Percentiles rank a stretch among this genome's conserved stretches.
Evolutionary conservation across 1,284 basidiomycete genomes (phyloP).

Genomic region (Tilletia caries): DNA sequence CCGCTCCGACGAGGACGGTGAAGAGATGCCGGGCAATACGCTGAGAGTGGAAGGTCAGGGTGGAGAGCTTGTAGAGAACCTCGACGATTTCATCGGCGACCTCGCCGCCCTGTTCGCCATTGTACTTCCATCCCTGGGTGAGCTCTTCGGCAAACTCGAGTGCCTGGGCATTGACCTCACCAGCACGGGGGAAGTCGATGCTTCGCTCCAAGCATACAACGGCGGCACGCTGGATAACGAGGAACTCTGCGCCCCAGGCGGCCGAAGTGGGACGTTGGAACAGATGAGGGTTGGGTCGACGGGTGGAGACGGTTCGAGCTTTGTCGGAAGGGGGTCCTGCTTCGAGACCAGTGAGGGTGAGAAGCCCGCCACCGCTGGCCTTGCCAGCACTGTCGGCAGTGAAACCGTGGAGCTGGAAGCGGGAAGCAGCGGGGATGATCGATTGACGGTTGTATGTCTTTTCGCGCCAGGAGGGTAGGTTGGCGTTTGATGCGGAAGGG

Average conservation of each 20-base stretch:
- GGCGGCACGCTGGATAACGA: slow-evolving; percentile 31
- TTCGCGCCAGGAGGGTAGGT: slow-evolving; percentile 33
- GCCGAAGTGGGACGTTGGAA: slow-evolving; percentile 29
- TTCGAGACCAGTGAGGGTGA: slow-evolving; percentile 10
- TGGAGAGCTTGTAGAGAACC: slow-evolving; percentile 42
- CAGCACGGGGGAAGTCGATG: slow-evolving; percentile 78
- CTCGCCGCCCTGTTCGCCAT: slow-evolving; percentile 43
- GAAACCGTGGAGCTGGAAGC: slow-evolving; percentile 41
- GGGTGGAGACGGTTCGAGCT: slow-evolving; percentile 42
- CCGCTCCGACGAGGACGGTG: slow-evolving; percentile 42
- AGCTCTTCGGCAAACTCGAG: slow-evolving; percentile 79
- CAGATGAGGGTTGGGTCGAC: slow-evolving; percentile 33
- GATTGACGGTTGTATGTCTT: slow-evolving; percentile 41
- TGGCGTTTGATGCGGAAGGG: not conserved
- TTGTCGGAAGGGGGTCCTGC: slow-evolving; percentile 25
- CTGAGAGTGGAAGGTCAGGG: slow-evolving; percentile 49
- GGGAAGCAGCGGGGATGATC: slow-evolving; percentile 35
- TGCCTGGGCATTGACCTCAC: slow-evolving; percentile 73
- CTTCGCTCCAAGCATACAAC: slow-evolving; percentile 44
- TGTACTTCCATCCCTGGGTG: slow-evolving; percentile 72
- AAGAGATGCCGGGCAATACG: slow-evolving; percentile 44
- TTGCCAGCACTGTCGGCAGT: slow-evolving; percentile 29
- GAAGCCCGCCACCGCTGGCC: not conserved
- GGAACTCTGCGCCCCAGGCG: slow-evolving; percentile 45
- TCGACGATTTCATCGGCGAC: slow-evolving; percentile 45